Evolutionary conservation across 306 rosid genomes (phyloP), one percentile per base, ranked within the genome.

Genomic region (Vigna angularis): DNA sequence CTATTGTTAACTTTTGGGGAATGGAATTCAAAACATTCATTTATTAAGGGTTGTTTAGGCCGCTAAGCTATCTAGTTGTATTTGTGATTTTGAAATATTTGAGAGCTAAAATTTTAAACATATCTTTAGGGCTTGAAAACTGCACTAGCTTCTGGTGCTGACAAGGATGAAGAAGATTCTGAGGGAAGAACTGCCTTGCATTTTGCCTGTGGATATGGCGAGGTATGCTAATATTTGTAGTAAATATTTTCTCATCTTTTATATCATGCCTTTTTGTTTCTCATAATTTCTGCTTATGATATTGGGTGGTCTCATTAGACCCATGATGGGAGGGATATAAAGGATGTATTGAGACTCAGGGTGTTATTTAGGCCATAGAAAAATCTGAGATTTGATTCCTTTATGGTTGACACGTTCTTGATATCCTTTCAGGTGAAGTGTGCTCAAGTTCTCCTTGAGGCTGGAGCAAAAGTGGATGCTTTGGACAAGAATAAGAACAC

Each of bases 121-220:
- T 65, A 17, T 87, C 62, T 72, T 64, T 72, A 96, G 99, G 99
- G 99, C 65, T 83, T 96, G 90, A 91, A 91, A 90, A 79, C 66
- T 55, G 99, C 96, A 9, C 79, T 96, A 52, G 88, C 94, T 58
- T 79, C 99, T 76, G 99, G 98, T 84, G 91, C 90, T 22, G 86
- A 93, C 87, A 96, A 96, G 85, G 97, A 91, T 79, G 99, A 96
- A 86, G 97, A 91, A 80, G 99, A 96, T 86, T 83, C 96, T 44
- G 99, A 96, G 83, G 98, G 99, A 70, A 89, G 99, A 85, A 96
- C 98, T 36, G 99, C 98, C 50, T 84, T 96, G 88, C 99, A 96
- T 88, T 96, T 96, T 88, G 91, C 99, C 20, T 93, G 99, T 59
- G 99, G 99, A 65, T 96, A 96, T 85, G 99, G 99, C 3, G 99